Percentiles rank a stretch among this genome's conserved stretches.
These are phyloP conservation scores for Coprinellus micaceus DNA, from an alignment of 768 basidiomycete species.

Conservation along the genomic window DNA sequence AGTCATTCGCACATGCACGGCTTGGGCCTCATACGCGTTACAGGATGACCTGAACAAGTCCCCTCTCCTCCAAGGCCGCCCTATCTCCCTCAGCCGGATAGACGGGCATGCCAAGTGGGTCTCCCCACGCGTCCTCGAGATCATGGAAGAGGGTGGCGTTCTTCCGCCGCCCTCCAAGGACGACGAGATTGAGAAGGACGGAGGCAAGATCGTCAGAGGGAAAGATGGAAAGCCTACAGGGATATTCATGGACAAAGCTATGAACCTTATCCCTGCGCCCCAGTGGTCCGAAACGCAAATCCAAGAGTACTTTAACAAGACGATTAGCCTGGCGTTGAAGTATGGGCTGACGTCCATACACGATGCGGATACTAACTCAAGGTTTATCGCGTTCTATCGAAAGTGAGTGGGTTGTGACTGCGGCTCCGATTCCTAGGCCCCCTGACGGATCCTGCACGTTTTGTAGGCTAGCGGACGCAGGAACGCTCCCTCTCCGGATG, in stretches of 20 bases:
- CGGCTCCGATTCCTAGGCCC: no score
- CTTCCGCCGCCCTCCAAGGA: conserved; percentile 41
- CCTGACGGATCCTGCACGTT: no score
- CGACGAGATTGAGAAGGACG: conserved; percentile 43
- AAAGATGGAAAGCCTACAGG: conserved; percentile 65
- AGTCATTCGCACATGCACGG: no score
- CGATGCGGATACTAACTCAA: conserved; percentile 60
- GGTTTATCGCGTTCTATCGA: conserved; percentile 52
- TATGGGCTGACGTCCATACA: conserved; percentile 85
- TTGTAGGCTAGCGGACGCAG: background rate
- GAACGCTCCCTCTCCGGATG: background rate
- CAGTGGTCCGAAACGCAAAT: conserved; percentile 57
- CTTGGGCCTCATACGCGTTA: background rate
- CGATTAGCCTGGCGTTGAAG: conserved; percentile 66
- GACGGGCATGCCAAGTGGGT: conserved; percentile 90
- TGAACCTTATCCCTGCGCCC: conserved; percentile 68
- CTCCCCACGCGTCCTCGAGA: conserved; percentile 64
- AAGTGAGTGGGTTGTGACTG: background rate
- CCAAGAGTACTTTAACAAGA: conserved; percentile 55
- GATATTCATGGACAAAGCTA: conserved; percentile 85
- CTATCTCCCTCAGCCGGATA: conserved; percentile 70
- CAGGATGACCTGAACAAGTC: conserved; percentile 75
- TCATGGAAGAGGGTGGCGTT: conserved; percentile 38
- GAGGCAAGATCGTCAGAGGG: conserved; percentile 73
- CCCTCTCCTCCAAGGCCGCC: conserved; percentile 59